A percentile compares a stretch with the other conserved stretches of the same genome.
phyloP scores from a whole-genome alignment of 305 asterid genomes.

The Euphrasia arctica region DNA sequence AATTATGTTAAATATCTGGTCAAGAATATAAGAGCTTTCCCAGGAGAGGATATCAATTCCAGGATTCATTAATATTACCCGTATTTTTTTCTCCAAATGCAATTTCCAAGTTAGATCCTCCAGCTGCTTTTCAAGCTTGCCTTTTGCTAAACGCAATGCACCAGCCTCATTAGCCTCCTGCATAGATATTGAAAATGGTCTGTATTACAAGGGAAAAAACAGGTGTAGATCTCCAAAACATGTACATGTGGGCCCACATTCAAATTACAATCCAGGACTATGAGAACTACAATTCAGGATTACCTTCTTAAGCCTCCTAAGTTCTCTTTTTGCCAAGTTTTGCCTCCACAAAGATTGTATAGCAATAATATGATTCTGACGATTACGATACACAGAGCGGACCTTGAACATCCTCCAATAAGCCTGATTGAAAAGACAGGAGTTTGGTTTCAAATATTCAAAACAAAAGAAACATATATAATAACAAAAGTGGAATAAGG shows the following conservation, averaged over 20 bases:
- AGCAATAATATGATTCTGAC: conserved; percentile 74
- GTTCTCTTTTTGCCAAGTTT: conserved; percentile 82
- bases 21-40: conserved; percentile 3
- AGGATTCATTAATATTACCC: conserved; percentile 44
- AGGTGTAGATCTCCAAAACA: conserved; percentile 16
- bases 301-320: conserved; percentile 91
- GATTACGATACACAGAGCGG: conserved; percentile 64
- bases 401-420: conserved; percentile 83
- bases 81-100: conserved; percentile 84
- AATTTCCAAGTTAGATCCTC: conserved; percentile 98
- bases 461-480: conserved; percentile 17
- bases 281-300: conserved; percentile 19
- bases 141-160: conserved; percentile 89
- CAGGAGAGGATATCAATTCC: no score
- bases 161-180: conserved; percentile 99
- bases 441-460: conserved; percentile 10
- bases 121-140: conserved; percentile 92
- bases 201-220: conserved; percentile 5
- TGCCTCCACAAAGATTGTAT: conserved; percentile 96
- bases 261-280: conserved; percentile 13
- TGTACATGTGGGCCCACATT: conserved; percentile 14
- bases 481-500: conserved; percentile 19
- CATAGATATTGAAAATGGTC: conserved; percentile 16
- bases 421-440: conserved; percentile 51
- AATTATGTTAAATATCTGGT: neutral